Conservation (phyloP, 495 filamentous ascomycete species). For the Penicillium cataractarum region DNA sequence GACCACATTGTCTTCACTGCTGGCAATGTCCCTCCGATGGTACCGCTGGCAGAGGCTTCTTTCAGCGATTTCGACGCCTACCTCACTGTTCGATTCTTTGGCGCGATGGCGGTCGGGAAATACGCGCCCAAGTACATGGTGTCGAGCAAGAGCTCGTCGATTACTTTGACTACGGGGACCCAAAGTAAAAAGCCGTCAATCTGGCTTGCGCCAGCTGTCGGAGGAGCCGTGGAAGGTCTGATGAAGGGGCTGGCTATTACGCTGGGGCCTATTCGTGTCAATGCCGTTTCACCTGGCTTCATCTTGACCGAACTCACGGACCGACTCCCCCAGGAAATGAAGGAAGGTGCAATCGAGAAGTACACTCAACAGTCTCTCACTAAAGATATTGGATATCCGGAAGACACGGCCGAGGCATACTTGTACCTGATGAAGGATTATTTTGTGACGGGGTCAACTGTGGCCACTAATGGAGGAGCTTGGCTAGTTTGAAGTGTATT, state of each 20-base stretch:
- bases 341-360: slow-evolving; percentile 29
- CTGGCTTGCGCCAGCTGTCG: slow-evolving; percentile 45
- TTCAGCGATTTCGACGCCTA: slow-evolving; percentile 40
- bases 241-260: slow-evolving; percentile 58
- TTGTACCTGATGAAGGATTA: slow-evolving; percentile 65
- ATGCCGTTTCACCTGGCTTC: slow-evolving; percentile 57
- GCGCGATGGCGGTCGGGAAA: slow-evolving; percentile 58
- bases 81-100: slow-evolving; percentile 54
- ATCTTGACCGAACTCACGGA: slow-evolving; percentile 58
- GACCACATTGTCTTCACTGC: slow-evolving; percentile 69
- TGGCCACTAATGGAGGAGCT: slow-evolving; percentile 44
- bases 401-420: slow-evolving; percentile 68
- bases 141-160: slow-evolving; percentile 39
- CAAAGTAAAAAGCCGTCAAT: slow-evolving; percentile 47
- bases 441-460: slow-evolving; percentile 51
- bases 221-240: slow-evolving; percentile 46
- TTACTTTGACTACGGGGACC: slow-evolving; percentile 58
- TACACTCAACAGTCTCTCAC: slow-evolving; percentile 39
- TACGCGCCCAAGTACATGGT: slow-evolving; percentile 48
- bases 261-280: slow-evolving; percentile 62
- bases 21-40: slow-evolving; percentile 45
- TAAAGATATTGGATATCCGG: slow-evolving; percentile 50
- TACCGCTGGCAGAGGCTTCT: slow-evolving; percentile 40
- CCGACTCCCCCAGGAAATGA: slow-evolving; percentile 27
- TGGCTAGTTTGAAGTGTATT: slow-evolving; percentile 14